A percentile compares a stretch with the other conserved stretches of the same genome.
Conservation (phyloP, 1,139 yeast species). For the Saccharomyces hybrid region DNA sequence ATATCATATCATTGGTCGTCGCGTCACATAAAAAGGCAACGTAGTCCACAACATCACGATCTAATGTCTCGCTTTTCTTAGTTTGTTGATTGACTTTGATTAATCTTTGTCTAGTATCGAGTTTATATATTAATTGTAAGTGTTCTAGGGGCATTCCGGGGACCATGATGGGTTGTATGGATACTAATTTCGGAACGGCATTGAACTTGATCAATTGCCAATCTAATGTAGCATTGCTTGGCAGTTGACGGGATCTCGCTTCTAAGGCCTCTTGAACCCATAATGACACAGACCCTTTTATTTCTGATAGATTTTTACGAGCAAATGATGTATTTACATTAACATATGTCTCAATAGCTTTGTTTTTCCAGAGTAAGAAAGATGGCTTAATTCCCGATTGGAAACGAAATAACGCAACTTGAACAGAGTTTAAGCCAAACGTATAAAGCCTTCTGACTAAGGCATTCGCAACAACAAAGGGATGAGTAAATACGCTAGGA, state of each 20-base stretch:
- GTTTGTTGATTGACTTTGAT: slow-evolving; percentile 41
- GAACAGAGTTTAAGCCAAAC: slow-evolving; percentile 54
- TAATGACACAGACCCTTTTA: slow-evolving; percentile 42
- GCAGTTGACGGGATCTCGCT: slow-evolving; percentile 46
- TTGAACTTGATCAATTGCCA: slow-evolving; percentile 75
- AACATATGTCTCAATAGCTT: slow-evolving; percentile 60
- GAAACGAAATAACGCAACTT: slow-evolving; percentile 54
- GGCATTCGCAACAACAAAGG: slow-evolving; percentile 35
- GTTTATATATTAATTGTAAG: slow-evolving; percentile 69
- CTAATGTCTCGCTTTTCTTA: slow-evolving; percentile 41
- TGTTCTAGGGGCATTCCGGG: slow-evolving; percentile 52
- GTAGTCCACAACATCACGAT: slow-evolving; percentile 61
- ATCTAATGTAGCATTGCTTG: slow-evolving; percentile 49
- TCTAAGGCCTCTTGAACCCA: slow-evolving; percentile 57
- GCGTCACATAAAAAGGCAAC: slow-evolving; percentile 73
- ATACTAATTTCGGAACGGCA: slow-evolving; percentile 61
- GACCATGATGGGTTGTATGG: slow-evolving; percentile 61
- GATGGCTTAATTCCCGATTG: slow-evolving; percentile 58
- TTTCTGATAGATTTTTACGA: slow-evolving; percentile 36
- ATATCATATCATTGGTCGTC: slow-evolving; percentile 50
- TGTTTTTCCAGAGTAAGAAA: slow-evolving; percentile 64
- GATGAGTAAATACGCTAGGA: slow-evolving; percentile 39
- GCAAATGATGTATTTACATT: slow-evolving; percentile 66
- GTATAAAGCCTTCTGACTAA: slow-evolving; percentile 44
- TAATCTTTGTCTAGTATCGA: slow-evolving; percentile 66